These are phyloP conservation scores for Eucalyptus dawsonii DNA, from an alignment of 345 rosid species.

Conservation along the genomic window DNA sequence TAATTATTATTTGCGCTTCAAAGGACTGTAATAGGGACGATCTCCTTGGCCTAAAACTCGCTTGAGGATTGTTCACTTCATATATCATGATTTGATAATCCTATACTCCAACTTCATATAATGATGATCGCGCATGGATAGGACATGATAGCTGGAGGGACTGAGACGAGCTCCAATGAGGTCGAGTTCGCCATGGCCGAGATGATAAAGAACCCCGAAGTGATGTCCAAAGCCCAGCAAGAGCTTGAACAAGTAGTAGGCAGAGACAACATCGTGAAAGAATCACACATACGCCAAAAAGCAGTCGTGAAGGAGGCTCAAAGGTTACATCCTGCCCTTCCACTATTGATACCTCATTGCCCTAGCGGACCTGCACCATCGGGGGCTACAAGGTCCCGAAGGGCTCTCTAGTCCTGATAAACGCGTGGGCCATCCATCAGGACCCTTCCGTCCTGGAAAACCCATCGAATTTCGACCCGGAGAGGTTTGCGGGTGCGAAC, in stretches of 20 bases:
- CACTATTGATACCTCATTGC: slow-evolving; percentile 27
- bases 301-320: slow-evolving; percentile 37
- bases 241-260: slow-evolving; percentile 39
- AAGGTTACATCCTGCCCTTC: slow-evolving; percentile 35
- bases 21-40: not conserved
- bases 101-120: not conserved
- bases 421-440: slow-evolving; percentile 15
- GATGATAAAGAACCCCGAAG: slow-evolving; percentile 26
- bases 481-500: slow-evolving; percentile 1
- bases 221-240: slow-evolving; percentile 20
- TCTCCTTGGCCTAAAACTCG: not conserved
- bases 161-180: slow-evolving; percentile 32
- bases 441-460: slow-evolving; percentile 17
- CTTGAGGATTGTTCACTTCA: not conserved
- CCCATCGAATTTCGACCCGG: slow-evolving; percentile 7
- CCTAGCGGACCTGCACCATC: slow-evolving; percentile 6
- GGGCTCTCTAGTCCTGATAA: slow-evolving; percentile 15
- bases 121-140: not conserved
- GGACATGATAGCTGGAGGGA: slow-evolving; percentile 48
- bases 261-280: slow-evolving; percentile 23
- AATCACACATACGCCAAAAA: slow-evolving; percentile 11
- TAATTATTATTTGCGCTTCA: too few relatives aligned
- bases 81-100: not conserved
- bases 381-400: slow-evolving; percentile 29
- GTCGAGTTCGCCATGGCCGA: slow-evolving; percentile 37